phyloP scores from a whole-genome alignment of 768 basidiomycete genomes.

The Rhodotorula babjevae region DNA sequence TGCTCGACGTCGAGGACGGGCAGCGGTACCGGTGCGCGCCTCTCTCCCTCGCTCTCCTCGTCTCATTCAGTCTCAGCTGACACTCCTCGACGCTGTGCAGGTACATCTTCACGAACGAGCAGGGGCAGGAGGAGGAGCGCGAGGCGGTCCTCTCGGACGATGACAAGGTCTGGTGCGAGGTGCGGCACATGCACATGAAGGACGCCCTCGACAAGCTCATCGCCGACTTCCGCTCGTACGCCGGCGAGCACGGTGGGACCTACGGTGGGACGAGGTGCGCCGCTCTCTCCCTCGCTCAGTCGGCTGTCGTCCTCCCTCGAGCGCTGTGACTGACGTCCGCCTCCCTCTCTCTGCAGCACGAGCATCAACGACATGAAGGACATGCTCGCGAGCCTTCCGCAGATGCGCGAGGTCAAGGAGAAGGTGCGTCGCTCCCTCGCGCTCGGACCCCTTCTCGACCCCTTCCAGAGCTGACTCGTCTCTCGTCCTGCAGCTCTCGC shows the following conservation, averaged over 20 bases:
- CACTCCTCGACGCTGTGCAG: constrained; percentile 49
- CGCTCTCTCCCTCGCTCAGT: not conserved
- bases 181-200: constrained; percentile 97
- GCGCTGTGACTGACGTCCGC: constrained; percentile 17
- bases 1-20: constrained; percentile 82
- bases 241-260: constrained; percentile 90
- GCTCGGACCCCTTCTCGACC: not conserved
- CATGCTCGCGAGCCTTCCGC: constrained; percentile 90
- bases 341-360: constrained; percentile 56
- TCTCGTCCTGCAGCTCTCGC: constrained; percentile 64
- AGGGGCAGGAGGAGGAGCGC: constrained; percentile 81
- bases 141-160: constrained; percentile 75
- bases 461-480: not conserved
- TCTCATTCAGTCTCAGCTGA: no score
- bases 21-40: constrained; percentile 70
- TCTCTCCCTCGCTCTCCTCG: not conserved
- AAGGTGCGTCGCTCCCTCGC: constrained; percentile 57
- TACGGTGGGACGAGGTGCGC: constrained; percentile 61
- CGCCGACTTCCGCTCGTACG: constrained; percentile 89
- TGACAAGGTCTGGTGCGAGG: constrained; percentile 83
- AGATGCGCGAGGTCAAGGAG: constrained; percentile 91
- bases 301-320: not conserved
- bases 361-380: constrained; percentile 98
- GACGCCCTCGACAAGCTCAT: constrained; percentile 97
- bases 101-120: constrained; percentile 86